Base-by-base conservation (phyloP, 2,329 filamentous ascomycete genomes). In the Fusarium xyrophilum region DNA sequence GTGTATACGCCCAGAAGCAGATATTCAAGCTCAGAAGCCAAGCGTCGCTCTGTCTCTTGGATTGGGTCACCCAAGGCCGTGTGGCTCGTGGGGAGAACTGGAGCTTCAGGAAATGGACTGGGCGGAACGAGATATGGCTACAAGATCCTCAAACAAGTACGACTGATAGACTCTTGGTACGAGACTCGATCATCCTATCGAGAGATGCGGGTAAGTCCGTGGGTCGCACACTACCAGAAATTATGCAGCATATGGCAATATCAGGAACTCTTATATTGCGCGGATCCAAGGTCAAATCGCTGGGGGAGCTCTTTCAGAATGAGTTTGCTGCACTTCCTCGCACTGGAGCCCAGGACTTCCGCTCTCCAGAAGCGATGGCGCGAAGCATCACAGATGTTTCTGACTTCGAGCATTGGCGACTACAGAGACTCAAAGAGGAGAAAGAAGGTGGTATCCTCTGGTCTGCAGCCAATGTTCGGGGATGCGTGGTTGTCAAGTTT, bases 1-100 rank as follows among this genome's bases (percentile, higher is more conserved):
- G 93, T 74, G 87, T 91, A 43, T 98, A 97, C 79, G 88, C 91
- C 72, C 96, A 98, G 79, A 85, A 83, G 19, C 96, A 98, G 78
- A 85, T 88, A 23, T 97, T 97, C 78, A 85, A 85, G 36, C 79
- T 90, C 52, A 82, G 82, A 11, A 79, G 82, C 12, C 79, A 75
- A 9, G 87, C 83, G 71, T 89, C 90, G 40, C 80, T 98, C 17
- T 96, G 93, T 75, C 85, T 97, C 4, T 82, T 97, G 46, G 96
- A 99, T 78, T 99, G 96, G 96, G 93, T 98, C 10, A 96, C 90
- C 4, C 92, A 95, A 75, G 96, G 96, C 11, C 88, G 96, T 21
- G 88, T 85, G 7, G 94, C 96, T 7, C 87, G 92, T 47, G 94
- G 93, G 27, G 96, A 99, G 80, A 86, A 93, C 67, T 99, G 96